phyloP scores from a whole-genome alignment of 2,329 filamentous ascomycete species.

The Sporothrix brasiliensis region DNA sequence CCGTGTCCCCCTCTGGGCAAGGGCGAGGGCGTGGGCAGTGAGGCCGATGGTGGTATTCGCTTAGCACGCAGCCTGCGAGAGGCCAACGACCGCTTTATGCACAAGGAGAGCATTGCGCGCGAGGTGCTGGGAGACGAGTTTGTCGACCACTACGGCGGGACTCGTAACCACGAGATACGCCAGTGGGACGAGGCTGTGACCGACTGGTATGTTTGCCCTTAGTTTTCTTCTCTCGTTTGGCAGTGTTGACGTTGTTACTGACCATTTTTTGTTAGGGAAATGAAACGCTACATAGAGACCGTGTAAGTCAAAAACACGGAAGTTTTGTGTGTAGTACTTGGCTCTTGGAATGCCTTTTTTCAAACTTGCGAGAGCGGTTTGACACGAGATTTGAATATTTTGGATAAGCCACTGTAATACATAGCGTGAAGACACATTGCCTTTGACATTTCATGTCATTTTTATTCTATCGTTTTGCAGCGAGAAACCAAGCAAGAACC shows the following conservation, averaged over 20 bases:
- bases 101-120: constrained; percentile 80
- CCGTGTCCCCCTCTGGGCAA: constrained; percentile 80
- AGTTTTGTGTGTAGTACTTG: not conserved
- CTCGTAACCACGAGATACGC: constrained; percentile 84
- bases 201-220: constrained; percentile 72
- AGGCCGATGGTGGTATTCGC: constrained; percentile 70
- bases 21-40: constrained; percentile 77
- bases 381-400: not conserved
- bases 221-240: not conserved
- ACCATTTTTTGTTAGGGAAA: constrained; percentile 60
- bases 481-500: constrained; percentile 2
- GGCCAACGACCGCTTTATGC: constrained; percentile 76
- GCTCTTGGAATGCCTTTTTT: not conserved
- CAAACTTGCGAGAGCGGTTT: not conserved
- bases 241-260: not conserved
- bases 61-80: constrained; percentile 85
- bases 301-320: constrained; percentile 45
- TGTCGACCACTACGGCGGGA: constrained; percentile 93
- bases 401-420: not conserved
- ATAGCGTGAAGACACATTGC: not conserved
- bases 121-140: constrained; percentile 94
- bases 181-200: constrained; percentile 96
- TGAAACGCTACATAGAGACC: constrained; percentile 78
- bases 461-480: not conserved
- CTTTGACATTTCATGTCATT: not conserved